phyloP scores from a whole-genome alignment of 2,329 filamentous ascomycete species.

The Diaporthe longicolla region DNA sequence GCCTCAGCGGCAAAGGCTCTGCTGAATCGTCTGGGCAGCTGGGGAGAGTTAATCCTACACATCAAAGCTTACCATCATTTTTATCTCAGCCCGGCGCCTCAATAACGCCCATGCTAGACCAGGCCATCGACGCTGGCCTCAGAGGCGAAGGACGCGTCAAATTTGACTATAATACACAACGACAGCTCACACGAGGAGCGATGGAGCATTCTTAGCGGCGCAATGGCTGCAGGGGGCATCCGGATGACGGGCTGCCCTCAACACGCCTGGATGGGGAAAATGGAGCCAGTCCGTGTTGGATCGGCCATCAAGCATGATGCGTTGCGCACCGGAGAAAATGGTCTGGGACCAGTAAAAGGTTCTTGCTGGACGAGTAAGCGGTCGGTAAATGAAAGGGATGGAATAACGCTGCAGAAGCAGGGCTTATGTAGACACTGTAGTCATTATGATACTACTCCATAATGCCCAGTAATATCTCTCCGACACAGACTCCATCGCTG shows the following conservation, averaged over 20 bases:
- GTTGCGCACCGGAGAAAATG: no score
- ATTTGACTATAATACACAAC: no score
- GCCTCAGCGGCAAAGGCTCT: slow-evolving; percentile 23
- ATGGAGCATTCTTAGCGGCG: not conserved
- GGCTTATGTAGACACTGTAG: not conserved
- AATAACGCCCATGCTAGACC: not conserved
- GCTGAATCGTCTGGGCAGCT: slow-evolving; percentile 9
- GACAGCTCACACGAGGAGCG: not conserved
- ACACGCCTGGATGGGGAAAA: not conserved
- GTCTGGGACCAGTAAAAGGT: not conserved
- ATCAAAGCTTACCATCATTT: not conserved
- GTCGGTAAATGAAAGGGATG: not conserved
- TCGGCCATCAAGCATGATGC: not conserved
- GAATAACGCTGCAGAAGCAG: not conserved
- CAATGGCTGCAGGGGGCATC: not conserved
- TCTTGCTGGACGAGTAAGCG: not conserved
- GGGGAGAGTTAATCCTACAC: not conserved
- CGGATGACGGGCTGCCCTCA: not conserved
- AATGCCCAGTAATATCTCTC: not conserved
- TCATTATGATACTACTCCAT: no score
- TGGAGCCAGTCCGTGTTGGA: not conserved
- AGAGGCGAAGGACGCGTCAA: not conserved
- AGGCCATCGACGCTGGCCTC: not conserved
- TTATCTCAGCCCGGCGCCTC: not conserved
- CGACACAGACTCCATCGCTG: not conserved